Conservation (phyloP, 140 eudicot genomes). For the Senecio squalidus region DNA sequence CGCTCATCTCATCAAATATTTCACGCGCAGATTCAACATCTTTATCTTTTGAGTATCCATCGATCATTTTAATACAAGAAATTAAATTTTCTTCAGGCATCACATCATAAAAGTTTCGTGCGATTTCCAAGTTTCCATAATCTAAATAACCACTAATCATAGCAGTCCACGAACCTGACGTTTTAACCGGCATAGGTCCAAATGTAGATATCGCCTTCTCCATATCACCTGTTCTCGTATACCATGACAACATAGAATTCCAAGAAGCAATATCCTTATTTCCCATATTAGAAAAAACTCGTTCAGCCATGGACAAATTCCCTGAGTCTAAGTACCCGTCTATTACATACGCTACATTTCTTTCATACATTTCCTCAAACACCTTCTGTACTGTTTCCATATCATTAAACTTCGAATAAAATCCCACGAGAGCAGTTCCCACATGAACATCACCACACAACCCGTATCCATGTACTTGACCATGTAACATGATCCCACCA, state of each 20-base stretch:
- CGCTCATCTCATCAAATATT: slow-evolving; percentile 28
- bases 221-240: slow-evolving; percentile 50
- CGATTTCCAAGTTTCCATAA: slow-evolving; percentile 45
- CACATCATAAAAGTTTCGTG: slow-evolving; percentile 58
- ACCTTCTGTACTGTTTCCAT: slow-evolving; percentile 38
- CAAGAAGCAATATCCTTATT: slow-evolving; percentile 47
- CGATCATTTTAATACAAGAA: slow-evolving; percentile 55
- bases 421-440: slow-evolving; percentile 65
- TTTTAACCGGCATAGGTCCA: slow-evolving; percentile 51
- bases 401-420: slow-evolving; percentile 51
- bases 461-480: slow-evolving; percentile 49
- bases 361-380: slow-evolving; percentile 51
- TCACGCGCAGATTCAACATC: slow-evolving; percentile 54
- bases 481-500: slow-evolving; percentile 56
- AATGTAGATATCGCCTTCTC: slow-evolving; percentile 48
- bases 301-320: slow-evolving; percentile 44
- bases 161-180: slow-evolving; percentile 60
- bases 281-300: slow-evolving; percentile 55
- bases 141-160: slow-evolving; percentile 57
- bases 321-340: slow-evolving; percentile 49
- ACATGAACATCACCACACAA: slow-evolving; percentile 52
- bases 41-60: slow-evolving; percentile 57
- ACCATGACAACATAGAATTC: slow-evolving; percentile 72
- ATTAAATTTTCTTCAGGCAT: slow-evolving; percentile 57
- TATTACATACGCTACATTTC: slow-evolving; percentile 49